Conservation (phyloP, 805 yeast genomes). For the Candida argentea region DNA sequence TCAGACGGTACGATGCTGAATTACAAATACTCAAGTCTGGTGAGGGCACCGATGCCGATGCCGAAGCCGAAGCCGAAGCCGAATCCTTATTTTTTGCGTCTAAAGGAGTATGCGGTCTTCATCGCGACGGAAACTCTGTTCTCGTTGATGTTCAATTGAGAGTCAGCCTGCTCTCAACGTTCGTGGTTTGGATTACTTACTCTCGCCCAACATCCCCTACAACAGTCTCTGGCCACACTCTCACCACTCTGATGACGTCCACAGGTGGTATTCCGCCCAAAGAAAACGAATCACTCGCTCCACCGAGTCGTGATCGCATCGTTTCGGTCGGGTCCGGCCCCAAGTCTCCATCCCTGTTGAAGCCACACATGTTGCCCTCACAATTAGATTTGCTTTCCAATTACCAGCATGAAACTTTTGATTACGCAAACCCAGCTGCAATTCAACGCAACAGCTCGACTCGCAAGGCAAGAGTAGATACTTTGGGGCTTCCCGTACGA, state of each 20-base stretch:
- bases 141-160: conserved; percentile 75
- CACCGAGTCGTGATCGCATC: too few relatives aligned
- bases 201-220: conserved; percentile 52
- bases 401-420: too few relatives aligned
- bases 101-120: conserved; percentile 58
- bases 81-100: conserved; percentile 47
- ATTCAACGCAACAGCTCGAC: conserved; percentile 26
- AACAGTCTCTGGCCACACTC: too few relatives aligned
- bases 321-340: too few relatives aligned
- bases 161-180: conserved; percentile 47
- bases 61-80: neutral
- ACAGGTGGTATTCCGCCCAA: too few relatives aligned
- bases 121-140: conserved; percentile 56
- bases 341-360: too few relatives aligned
- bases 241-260: too few relatives aligned
- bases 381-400: too few relatives aligned
- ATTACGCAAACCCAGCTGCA: conserved; percentile 17
- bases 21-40: conserved; percentile 9
- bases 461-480: conserved; percentile 17
- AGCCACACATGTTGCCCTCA: too few relatives aligned
- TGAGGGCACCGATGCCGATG: conserved; percentile 27
- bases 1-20: conserved; percentile 56
- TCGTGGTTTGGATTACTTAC: conserved; percentile 79
- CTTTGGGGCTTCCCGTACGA: conserved; percentile 22
- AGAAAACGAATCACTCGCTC: too few relatives aligned